phyloP scores from a whole-genome alignment of 495 filamentous ascomycete species.

The Hypoxylon fuscum region DNA sequence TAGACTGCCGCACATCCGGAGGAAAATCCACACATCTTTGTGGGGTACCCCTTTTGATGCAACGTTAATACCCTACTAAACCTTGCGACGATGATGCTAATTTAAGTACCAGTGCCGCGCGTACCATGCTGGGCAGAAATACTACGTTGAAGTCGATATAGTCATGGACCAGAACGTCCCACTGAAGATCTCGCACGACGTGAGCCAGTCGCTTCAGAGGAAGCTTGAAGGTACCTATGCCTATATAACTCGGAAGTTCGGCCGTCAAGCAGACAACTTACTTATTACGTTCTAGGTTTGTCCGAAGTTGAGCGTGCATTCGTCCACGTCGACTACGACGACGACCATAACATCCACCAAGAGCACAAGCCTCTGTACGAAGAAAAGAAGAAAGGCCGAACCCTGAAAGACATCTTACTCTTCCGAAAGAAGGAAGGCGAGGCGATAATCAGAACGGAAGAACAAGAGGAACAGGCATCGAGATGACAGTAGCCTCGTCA shows the following conservation, averaged over 20 bases:
- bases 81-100: slow-evolving; percentile 4
- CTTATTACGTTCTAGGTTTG: slow-evolving; percentile 42
- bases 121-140: slow-evolving; percentile 64
- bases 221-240: slow-evolving; percentile 67
- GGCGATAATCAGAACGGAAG: slow-evolving; percentile 19
- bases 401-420: slow-evolving; percentile 50
- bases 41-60: no score
- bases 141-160: slow-evolving; percentile 67
- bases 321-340: slow-evolving; percentile 66
- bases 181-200: slow-evolving; percentile 62
- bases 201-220: slow-evolving; percentile 61
- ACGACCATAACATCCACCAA: slow-evolving; percentile 57
- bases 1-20: no score
- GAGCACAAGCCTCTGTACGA: slow-evolving; percentile 66
- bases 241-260: background rate
- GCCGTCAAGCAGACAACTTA: background rate
- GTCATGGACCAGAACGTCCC: slow-evolving; percentile 62
- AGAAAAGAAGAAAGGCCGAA: slow-evolving; percentile 42
- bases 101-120: slow-evolving; percentile 51
- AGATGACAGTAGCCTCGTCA: background rate
- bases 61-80: no score
- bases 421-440: slow-evolving; percentile 48
- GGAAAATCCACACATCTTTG: no score
- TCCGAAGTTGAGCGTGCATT: slow-evolving; percentile 64
- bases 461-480: no score